phyloP scores from a whole-genome alignment of 2,329 filamentous ascomycete genomes.

The Diaporthe batatas region DNA sequence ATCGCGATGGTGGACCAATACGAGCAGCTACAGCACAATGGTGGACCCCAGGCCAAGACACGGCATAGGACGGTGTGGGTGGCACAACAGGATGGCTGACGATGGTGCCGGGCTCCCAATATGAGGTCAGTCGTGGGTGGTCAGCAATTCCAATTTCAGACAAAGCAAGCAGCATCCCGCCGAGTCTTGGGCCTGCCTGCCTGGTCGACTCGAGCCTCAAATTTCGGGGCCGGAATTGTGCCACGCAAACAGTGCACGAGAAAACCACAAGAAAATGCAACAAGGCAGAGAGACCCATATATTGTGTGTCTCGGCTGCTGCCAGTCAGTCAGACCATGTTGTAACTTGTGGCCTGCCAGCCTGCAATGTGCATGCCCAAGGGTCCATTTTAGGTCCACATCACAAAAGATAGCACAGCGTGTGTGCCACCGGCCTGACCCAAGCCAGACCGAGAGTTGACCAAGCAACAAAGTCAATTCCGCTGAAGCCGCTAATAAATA shows the following conservation, averaged over 20 bases:
- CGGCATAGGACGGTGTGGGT: constrained; percentile 14
- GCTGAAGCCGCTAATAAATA: constrained; percentile 32
- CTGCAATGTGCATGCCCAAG: too few relatives aligned
- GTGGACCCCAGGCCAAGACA: constrained; percentile 20
- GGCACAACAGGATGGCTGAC: constrained; percentile 16
- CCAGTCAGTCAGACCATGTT: constrained; percentile 19
- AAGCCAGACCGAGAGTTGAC: constrained; percentile 3
- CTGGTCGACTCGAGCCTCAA: constrained; percentile 18
- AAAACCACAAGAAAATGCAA: background rate
- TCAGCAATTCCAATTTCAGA: constrained; percentile 12
- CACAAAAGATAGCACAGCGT: too few relatives aligned
- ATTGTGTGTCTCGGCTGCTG: constrained; percentile 18
- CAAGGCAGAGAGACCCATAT: background rate
- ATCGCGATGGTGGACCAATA: background rate
- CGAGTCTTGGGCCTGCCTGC: constrained; percentile 7
- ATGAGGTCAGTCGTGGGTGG: background rate
- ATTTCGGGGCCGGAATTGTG: background rate
- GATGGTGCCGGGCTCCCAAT: background rate
- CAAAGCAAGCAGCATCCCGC: constrained; percentile 8
- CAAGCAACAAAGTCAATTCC: constrained; percentile 21
- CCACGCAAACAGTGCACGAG: constrained; percentile 12
- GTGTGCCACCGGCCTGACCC: background rate
- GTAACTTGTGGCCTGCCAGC: background rate
- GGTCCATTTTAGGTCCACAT: too few relatives aligned
- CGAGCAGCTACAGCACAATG: background rate